Evolutionary conservation across 768 basidiomycete genomes (phyloP).

Genomic region (Lactarius hatsudake): DNA sequence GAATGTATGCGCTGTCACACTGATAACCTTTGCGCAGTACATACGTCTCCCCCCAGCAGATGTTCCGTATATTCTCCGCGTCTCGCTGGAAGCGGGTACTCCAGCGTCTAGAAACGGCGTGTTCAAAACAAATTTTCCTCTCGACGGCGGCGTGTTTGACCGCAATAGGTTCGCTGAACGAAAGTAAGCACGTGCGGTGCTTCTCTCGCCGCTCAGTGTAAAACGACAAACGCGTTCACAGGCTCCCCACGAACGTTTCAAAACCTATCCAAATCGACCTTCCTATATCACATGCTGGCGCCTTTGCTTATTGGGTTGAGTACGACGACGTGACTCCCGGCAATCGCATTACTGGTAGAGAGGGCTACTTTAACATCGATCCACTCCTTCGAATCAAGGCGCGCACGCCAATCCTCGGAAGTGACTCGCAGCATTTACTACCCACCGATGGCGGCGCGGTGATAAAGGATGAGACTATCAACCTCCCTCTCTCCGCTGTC

Average conservation of each 20-base stretch:
- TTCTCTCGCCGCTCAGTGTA: slow-evolving; percentile 3
- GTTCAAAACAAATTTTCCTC: slow-evolving; percentile 94
- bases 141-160: slow-evolving; percentile 85
- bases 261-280: slow-evolving; percentile 93
- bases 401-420: slow-evolving; percentile 69
- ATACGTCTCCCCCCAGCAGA: slow-evolving; percentile 92
- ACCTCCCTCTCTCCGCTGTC: slow-evolving; percentile 84
- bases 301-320: slow-evolving; percentile 94
- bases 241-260: slow-evolving; percentile 81
- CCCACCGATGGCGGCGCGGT: slow-evolving; percentile 51
- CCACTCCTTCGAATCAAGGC: slow-evolving; percentile 76
- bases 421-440: slow-evolving; percentile 50
- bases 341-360: slow-evolving; percentile 72
- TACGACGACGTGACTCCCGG: slow-evolving; percentile 65
- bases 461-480: slow-evolving; percentile 50
- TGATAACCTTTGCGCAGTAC: slow-evolving; percentile 53
- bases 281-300: slow-evolving; percentile 94
- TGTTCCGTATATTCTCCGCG: slow-evolving; percentile 84
- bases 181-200: slow-evolving; percentile 50
- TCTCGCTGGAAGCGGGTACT: slow-evolving; percentile 89
- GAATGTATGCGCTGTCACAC: neutral
- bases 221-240: slow-evolving; percentile 33
- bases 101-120: slow-evolving; percentile 87
- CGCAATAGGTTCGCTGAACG: slow-evolving; percentile 72
- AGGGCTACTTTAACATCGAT: slow-evolving; percentile 96